Conservation (phyloP, 306 rosid genomes). For the Vigna nakashimae region DNA sequence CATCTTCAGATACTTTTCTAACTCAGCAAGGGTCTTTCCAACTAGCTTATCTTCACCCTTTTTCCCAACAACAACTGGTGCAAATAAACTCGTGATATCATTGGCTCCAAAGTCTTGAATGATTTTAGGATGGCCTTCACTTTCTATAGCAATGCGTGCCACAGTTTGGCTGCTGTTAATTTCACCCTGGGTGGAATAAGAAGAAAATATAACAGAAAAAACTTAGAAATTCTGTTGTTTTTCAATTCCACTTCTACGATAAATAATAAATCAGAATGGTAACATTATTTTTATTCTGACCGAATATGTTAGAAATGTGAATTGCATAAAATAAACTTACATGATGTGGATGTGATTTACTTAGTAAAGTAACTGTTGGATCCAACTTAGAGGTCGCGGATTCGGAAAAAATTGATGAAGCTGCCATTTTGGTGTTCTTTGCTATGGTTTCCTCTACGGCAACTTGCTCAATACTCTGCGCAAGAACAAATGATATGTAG, state of each 20-base stretch:
- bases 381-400: background rate
- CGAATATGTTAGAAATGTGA: background rate
- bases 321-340: constrained; percentile 36
- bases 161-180: background rate
- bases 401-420: constrained; percentile 4
- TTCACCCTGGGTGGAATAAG: background rate
- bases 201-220: no score
- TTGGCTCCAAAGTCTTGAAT: background rate
- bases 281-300: background rate
- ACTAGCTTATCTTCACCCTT: background rate
- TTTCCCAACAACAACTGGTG: no score
- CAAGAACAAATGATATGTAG: background rate
- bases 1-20: background rate
- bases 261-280: no score
- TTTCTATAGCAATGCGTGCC: background rate
- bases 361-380: background rate
- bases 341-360: background rate
- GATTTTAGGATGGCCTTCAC: background rate
- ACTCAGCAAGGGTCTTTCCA: background rate
- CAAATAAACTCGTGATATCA: background rate
- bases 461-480: constrained; percentile 20
- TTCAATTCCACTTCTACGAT: no score
- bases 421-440: background rate
- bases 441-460: background rate
- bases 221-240: no score